A percentile compares a stretch with the other conserved stretches of the same genome.
Conservation (phyloP, 257 asterid species). For the Rubia yunnanensis region DNA sequence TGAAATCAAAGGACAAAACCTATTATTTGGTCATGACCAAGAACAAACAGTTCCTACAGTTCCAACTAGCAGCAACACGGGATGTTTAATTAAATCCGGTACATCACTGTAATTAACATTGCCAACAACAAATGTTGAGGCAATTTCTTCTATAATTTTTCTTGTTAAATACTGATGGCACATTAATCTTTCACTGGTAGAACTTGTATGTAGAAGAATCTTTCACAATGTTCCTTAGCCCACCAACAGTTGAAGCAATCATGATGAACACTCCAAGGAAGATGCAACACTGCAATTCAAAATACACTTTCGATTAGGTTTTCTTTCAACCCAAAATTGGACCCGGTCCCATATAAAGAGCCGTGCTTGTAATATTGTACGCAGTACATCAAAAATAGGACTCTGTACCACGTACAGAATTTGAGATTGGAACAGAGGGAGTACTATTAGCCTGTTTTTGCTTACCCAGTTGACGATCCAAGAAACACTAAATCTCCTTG, state of each 20-base stretch:
- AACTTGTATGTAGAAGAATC: slow-evolving; percentile 73
- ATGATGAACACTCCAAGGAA: slow-evolving; percentile 54
- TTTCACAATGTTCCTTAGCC: slow-evolving; percentile 57
- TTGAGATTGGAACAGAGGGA: neutral
- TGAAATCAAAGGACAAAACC: neutral
- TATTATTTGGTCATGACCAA: neutral
- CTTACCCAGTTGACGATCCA: slow-evolving; percentile 88
- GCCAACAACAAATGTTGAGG: neutral
- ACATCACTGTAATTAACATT: neutral
- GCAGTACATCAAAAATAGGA: no score
- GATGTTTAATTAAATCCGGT: neutral
- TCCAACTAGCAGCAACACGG: neutral
- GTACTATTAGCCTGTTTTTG: neutral
- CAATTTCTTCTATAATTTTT: neutral
- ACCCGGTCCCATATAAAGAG: neutral
- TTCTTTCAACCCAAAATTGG: neutral
- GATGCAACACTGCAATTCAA: slow-evolving; percentile 41
- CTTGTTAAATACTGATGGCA: neutral
- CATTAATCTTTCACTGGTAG: slow-evolving; percentile 33
- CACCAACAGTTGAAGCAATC: slow-evolving; percentile 80
- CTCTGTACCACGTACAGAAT: no score
- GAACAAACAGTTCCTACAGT: neutral
- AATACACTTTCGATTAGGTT: neutral
- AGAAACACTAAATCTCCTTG: slow-evolving; percentile 55
- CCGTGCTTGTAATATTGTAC: neutral